Percentiles rank a stretch among this genome's conserved stretches.
phyloP scores from a whole-genome alignment of 306 rosid species.

The Trifolium subterraneum region DNA sequence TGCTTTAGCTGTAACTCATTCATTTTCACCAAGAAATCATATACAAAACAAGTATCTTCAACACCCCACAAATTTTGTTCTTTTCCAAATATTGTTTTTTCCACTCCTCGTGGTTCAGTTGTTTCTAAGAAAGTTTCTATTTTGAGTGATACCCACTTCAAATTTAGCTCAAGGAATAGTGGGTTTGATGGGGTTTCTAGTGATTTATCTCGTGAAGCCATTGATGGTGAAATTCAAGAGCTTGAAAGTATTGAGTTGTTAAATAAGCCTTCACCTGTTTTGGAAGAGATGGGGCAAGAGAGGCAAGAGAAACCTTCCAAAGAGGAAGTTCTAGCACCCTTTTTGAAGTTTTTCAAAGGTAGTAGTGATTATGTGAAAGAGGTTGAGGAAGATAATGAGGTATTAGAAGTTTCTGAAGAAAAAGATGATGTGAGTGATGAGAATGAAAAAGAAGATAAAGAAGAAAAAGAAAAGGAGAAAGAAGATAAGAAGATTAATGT shows the following conservation, averaged over 20 bases:
- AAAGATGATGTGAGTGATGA: conserved; percentile 40
- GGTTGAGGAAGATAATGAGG: conserved; percentile 47
- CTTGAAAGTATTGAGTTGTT: conserved; percentile 70
- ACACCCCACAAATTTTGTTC: conserved; percentile 34
- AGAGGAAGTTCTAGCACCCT: conserved; percentile 80
- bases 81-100: conserved; percentile 42
- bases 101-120: no score
- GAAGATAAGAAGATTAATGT: conserved; percentile 59
- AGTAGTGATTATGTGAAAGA: conserved; percentile 52
- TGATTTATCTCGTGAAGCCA: conserved; percentile 50
- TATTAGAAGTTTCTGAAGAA: conserved; percentile 51
- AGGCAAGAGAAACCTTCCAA: conserved; percentile 44
- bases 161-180: conserved; percentile 63
- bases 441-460: conserved; percentile 40
- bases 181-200: conserved; percentile 63
- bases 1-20: conserved; percentile 14
- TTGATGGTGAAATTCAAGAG: conserved; percentile 51
- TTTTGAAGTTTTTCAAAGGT: conserved; percentile 80
- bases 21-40: conserved; percentile 32
- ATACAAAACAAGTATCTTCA: conserved; percentile 20
- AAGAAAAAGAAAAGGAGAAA: conserved; percentile 48
- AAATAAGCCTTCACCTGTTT: conserved; percentile 73
- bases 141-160: conserved; percentile 47
- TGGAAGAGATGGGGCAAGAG: conserved; percentile 50
- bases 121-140: conserved; percentile 49